Evolutionary conservation across 2,329 filamentous ascomycete genomes (phyloP).

Genomic region (Tolypocladium sp.): DNA sequence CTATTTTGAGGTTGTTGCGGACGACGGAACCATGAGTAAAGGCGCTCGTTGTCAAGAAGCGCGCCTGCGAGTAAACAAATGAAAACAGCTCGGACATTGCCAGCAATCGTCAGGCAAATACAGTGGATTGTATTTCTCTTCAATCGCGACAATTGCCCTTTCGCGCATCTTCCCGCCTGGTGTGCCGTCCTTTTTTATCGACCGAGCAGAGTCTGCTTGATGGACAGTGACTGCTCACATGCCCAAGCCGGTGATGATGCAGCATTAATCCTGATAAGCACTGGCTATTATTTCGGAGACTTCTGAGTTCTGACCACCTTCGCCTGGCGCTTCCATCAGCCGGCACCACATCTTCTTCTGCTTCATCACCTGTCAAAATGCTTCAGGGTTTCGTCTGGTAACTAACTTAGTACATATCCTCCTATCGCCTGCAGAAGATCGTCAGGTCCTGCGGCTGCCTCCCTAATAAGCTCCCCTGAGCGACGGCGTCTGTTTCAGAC

Average conservation of each 20-base stretch:
- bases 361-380: neutral
- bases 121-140: too few species aligned
- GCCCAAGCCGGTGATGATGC: too few species aligned
- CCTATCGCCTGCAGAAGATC: neutral
- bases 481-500: slow-evolving; percentile 9
- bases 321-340: neutral
- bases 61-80: too few species aligned
- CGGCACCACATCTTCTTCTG: neutral
- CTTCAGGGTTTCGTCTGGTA: neutral
- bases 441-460: neutral
- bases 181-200: neutral
- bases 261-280: neutral
- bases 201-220: neutral
- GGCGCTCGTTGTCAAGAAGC: too few species aligned
- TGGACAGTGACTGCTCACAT: neutral
- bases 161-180: neutral
- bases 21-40: neutral
- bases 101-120: too few species aligned
- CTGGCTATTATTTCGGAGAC: neutral
- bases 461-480: too few species aligned
- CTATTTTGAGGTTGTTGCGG: neutral
- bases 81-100: too few species aligned
- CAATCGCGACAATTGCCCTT: neutral
- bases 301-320: neutral
- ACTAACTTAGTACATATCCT: too few species aligned